Evolutionary conservation across 2,329 filamentous ascomycete genomes (phyloP).

Genomic region (Blastomyces gilchristii): DNA sequence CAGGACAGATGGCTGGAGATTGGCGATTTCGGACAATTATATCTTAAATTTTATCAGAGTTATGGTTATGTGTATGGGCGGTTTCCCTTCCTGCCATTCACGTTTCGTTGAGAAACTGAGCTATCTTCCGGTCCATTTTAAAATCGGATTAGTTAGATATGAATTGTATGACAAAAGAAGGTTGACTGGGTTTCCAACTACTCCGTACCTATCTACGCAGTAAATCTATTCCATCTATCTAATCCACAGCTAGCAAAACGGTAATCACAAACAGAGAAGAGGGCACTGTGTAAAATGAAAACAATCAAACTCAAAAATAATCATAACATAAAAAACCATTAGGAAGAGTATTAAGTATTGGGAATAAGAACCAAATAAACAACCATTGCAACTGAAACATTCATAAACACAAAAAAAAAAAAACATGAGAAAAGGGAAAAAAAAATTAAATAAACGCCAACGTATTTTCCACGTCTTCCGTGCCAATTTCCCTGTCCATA

Average conservation of each 20-base stretch:
- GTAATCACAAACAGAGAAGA: not conserved
- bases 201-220: not conserved
- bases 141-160: no score
- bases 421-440: not conserved
- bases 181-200: no score
- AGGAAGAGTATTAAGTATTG: not conserved
- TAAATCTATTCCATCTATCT: not conserved
- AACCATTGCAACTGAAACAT: not conserved
- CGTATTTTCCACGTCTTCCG: not conserved
- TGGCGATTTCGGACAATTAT: no score
- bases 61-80: no score
- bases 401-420: slow-evolving; percentile 5
- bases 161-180: no score
- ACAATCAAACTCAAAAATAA: not conserved
- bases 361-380: not conserved
- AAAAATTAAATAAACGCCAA: slow-evolving; percentile 5
- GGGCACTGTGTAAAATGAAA: not conserved
- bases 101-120: no score
- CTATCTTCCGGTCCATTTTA: not conserved
- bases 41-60: no score
- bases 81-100: no score
- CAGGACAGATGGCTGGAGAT: no score
- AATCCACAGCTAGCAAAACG: not conserved
- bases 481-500: not conserved
- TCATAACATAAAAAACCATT: not conserved